These are phyloP conservation scores for Otatea glauca DNA, from an alignment of 176 grass and related monocot species.

Conservation along the genomic window DNA sequence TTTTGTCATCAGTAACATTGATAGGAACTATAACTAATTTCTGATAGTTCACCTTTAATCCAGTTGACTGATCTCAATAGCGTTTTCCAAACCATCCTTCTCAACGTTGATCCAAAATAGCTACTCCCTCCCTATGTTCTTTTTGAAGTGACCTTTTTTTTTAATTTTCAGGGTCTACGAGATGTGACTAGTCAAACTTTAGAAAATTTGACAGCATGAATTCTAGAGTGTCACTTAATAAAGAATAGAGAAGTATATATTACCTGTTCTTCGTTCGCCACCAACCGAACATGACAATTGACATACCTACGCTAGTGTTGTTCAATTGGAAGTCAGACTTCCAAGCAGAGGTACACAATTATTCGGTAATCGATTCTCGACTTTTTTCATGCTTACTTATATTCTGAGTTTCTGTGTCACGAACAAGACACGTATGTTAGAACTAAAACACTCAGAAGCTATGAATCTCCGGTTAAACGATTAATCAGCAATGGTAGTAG, in stretches of 20 bases:
- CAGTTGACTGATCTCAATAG: too few species aligned
- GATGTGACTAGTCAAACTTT: too few species aligned
- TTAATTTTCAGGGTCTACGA: too few species aligned
- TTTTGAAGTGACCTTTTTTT: too few species aligned
- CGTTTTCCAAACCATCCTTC: background rate
- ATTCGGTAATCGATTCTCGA: background rate
- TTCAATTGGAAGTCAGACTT: background rate
- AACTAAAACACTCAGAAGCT: background rate
- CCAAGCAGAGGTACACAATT: background rate
- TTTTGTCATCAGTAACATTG: too few species aligned
- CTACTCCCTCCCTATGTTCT: background rate
- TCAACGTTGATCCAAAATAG: conserved; percentile 18
- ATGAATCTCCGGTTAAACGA: background rate
- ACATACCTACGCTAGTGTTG: background rate
- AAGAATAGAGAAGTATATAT: too few species aligned
- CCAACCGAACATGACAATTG: background rate
- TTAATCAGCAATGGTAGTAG: background rate
- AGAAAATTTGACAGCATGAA: too few species aligned
- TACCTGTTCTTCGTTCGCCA: background rate
- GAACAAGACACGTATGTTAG: background rate
- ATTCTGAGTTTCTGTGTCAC: background rate
- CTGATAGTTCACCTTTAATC: too few species aligned
- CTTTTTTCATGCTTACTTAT: background rate
- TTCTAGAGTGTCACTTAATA: too few species aligned
- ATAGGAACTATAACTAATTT: too few species aligned